Evolutionary conservation across 23 red algal genomes (phyloP).

Genomic region (Gracilariopsis chorda): DNA sequence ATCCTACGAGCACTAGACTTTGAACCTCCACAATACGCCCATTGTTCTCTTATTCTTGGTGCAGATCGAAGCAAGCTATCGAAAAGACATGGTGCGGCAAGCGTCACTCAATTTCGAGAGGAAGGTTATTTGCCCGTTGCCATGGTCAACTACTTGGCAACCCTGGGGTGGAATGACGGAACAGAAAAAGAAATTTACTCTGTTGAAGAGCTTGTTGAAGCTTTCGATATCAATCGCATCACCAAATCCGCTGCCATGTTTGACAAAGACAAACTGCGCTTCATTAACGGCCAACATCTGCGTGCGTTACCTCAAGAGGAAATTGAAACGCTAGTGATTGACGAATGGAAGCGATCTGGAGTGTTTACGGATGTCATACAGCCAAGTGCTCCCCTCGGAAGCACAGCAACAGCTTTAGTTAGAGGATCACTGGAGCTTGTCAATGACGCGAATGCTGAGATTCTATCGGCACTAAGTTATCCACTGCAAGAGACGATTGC

Average conservation of each 20-base stretch:
- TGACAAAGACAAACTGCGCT: constrained; percentile 91
- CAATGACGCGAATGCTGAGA: constrained; percentile 67
- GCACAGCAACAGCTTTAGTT: constrained; percentile 49
- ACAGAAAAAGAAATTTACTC: constrained; percentile 95
- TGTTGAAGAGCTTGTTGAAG: constrained; percentile 76
- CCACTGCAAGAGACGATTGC: constrained; percentile 75
- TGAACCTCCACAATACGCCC: constrained; percentile 84
- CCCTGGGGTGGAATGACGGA: constrained; percentile 98
- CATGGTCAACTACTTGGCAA: constrained; percentile 95
- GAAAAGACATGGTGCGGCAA: constrained; percentile 95
- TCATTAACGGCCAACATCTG: constrained; percentile 95
- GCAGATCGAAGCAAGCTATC: constrained; percentile 88
- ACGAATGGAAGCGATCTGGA: constrained; percentile 49
- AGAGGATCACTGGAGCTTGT: constrained; percentile 79
- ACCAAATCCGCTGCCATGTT: constrained; percentile 93
- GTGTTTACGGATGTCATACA: constrained; percentile 36
- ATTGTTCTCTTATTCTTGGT: constrained; percentile 93
- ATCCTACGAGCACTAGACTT: constrained; percentile 91
- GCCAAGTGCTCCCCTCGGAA: constrained; percentile 5
- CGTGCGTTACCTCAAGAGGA: constrained; percentile 68
- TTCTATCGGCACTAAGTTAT: constrained; percentile 61
- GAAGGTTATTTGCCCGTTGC: constrained; percentile 96
- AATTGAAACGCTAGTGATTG: constrained; percentile 40
- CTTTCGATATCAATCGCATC: constrained; percentile 86
- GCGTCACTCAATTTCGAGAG: constrained; percentile 79